phyloP scores from a whole-genome alignment of 2,329 filamentous ascomycete genomes.

The Rutstroemia sp. region DNA sequence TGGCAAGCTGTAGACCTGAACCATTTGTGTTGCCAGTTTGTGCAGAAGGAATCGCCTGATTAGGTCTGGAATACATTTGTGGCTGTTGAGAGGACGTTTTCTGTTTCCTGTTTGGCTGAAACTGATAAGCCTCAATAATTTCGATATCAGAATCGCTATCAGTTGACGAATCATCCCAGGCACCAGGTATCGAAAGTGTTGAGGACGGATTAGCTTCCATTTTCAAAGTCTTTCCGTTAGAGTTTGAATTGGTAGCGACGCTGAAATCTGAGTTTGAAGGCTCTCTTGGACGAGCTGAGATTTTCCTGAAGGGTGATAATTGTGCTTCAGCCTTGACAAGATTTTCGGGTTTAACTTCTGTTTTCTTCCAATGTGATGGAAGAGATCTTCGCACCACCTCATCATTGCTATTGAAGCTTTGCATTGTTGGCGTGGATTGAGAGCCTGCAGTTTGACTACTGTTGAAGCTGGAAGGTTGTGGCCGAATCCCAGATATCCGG shows the following conservation, averaged over 20 bases:
- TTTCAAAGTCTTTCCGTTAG: background rate
- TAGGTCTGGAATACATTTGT: background rate
- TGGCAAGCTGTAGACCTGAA: background rate
- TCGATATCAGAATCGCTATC: slow-evolving; percentile 27
- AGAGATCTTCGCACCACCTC: background rate
- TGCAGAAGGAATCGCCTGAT: background rate
- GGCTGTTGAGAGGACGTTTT: background rate
- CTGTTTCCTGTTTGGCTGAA: slow-evolving; percentile 22
- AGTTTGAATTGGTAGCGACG: background rate
- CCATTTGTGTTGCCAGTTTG: background rate
- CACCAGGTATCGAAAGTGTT: slow-evolving; percentile 14
- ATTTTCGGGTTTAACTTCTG: background rate
- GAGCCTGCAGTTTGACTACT: background rate
- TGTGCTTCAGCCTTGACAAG: background rate
- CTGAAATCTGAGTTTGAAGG: background rate
- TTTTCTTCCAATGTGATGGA: background rate
- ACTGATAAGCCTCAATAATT: slow-evolving; percentile 24
- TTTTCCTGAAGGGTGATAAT: background rate
- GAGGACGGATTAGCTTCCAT: slow-evolving; percentile 6
- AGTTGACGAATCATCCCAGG: slow-evolving; percentile 18
- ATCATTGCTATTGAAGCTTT: background rate
- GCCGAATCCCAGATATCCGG: slow-evolving; percentile 21
- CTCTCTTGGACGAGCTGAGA: no score
- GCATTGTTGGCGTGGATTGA: background rate
- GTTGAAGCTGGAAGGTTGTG: slow-evolving; percentile 8